These are phyloP conservation scores for Candida succiphila DNA, from an alignment of 805 yeast species.

Conservation along the genomic window DNA sequence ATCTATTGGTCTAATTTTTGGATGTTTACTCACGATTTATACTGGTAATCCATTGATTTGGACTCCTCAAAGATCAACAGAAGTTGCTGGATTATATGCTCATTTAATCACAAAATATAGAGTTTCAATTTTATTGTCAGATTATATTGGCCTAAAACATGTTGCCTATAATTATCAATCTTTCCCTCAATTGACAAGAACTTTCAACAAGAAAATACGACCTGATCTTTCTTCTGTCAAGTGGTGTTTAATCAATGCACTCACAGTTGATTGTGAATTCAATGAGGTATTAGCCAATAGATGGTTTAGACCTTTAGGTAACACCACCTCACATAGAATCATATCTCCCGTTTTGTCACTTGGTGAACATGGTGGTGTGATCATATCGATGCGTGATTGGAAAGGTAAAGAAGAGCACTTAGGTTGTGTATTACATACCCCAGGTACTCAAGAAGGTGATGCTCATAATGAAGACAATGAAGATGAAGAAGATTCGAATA, in stretches of 20 bases:
- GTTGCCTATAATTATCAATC: constrained; percentile 91
- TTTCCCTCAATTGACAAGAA: constrained; percentile 75
- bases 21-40: constrained; percentile 71
- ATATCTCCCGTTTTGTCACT: constrained; percentile 84
- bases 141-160: constrained; percentile 79
- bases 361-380: constrained; percentile 94
- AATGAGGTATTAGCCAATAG: constrained; percentile 81
- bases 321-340: constrained; percentile 60
- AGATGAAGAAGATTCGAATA: constrained; percentile 12
- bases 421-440: constrained; percentile 35
- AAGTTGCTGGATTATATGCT: constrained; percentile 81
- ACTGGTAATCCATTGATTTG: constrained; percentile 77
- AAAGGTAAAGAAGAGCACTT: constrained; percentile 58
- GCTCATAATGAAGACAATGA: constrained; percentile 21
- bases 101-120: constrained; percentile 59
- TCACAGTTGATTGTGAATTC: constrained; percentile 88
- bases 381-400: constrained; percentile 88
- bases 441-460: constrained; percentile 28
- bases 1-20: constrained; percentile 79
- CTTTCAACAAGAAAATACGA: constrained; percentile 61
- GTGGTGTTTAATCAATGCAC: constrained; percentile 86
- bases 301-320: constrained; percentile 87
- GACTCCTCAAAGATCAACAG: constrained; percentile 67
- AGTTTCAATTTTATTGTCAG: constrained; percentile 72
- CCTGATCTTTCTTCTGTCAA: constrained; percentile 72